Conservation (phyloP, 495 filamentous ascomycete genomes). For the Pyrenula aspistea region DNA sequence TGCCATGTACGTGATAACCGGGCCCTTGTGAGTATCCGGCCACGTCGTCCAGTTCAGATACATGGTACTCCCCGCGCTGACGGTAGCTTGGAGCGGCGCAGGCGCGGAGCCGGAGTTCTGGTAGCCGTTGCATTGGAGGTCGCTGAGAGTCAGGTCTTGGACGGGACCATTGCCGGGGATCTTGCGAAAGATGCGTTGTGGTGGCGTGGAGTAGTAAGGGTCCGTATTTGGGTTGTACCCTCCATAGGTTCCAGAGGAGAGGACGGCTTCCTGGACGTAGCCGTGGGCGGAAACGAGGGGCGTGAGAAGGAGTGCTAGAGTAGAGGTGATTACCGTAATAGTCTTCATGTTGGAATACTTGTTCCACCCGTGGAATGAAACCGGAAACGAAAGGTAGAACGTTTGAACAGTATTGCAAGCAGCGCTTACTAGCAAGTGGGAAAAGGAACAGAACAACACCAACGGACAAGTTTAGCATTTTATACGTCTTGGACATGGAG, state of each 20-base stretch:
- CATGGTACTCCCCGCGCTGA: conserved; percentile 35
- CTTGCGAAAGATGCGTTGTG: conserved; percentile 33
- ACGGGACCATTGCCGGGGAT: conserved; percentile 36
- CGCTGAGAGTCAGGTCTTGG: conserved; percentile 32
- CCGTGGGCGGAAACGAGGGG: conserved; percentile 37
- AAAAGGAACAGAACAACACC: too few relatives aligned
- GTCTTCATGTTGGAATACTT: not conserved
- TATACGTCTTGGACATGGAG: too few relatives aligned
- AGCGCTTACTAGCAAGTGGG: too few relatives aligned
- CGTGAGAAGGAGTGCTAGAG: conserved; percentile 7
- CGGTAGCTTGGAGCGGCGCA: conserved; percentile 30
- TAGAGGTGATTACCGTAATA: not conserved
- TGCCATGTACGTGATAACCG: conserved; percentile 58
- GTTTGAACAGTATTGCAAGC: too few relatives aligned
- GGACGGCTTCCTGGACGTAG: conserved; percentile 36
- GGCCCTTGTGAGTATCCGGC: conserved; percentile 49
- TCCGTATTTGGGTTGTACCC: conserved; percentile 16
- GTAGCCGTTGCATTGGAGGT: conserved; percentile 40
- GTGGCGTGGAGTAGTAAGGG: conserved; percentile 17
- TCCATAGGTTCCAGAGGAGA: conserved; percentile 28
- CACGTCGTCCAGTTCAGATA: conserved; percentile 46
- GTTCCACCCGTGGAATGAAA: not conserved
- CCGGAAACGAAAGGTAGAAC: not conserved
- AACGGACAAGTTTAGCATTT: too few relatives aligned
- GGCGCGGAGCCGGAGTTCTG: conserved; percentile 44